phyloP scores from a whole-genome alignment of 164 flowering plant genomes.

The Magnolia sinica region DNA sequence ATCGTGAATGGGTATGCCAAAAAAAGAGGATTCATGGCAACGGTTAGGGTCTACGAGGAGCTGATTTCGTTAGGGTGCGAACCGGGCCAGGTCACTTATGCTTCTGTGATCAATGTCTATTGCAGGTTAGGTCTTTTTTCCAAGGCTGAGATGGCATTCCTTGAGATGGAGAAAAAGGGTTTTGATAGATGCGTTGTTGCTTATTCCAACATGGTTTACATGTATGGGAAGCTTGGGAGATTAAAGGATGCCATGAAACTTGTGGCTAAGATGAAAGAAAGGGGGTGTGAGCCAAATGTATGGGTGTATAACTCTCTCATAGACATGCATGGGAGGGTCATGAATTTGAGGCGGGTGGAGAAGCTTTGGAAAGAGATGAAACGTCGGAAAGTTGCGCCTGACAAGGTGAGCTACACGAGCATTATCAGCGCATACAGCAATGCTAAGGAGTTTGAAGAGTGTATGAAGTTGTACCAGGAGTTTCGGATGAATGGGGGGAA shows the following conservation, averaged over 20 bases:
- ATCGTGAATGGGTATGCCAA: conserved; percentile 60
- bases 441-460: conserved; percentile 53
- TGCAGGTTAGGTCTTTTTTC: conserved; percentile 38
- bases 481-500: conserved; percentile 54
- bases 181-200: conserved; percentile 77
- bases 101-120: conserved; percentile 52
- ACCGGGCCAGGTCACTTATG: conserved; percentile 84
- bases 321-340: conserved; percentile 65
- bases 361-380: conserved; percentile 86
- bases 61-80: conserved; percentile 40
- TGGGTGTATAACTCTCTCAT: conserved; percentile 77
- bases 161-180: conserved; percentile 61
- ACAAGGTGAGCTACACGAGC: conserved; percentile 69
- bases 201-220: conserved; percentile 66
- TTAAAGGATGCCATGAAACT: conserved; percentile 66
- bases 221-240: conserved; percentile 71
- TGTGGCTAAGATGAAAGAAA: conserved; percentile 73
- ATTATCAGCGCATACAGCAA: conserved; percentile 56
- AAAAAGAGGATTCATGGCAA: conserved; percentile 40
- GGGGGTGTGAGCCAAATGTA: conserved; percentile 71
- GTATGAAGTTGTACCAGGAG: conserved; percentile 50
- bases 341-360: conserved; percentile 64
- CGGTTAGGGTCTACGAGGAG: conserved; percentile 44
- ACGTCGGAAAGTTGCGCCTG: conserved; percentile 54
- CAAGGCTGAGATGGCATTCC: conserved; percentile 49